Base-by-base conservation (phyloP, 2,329 filamentous ascomycete species). In the Claviceps capensis region DNA sequence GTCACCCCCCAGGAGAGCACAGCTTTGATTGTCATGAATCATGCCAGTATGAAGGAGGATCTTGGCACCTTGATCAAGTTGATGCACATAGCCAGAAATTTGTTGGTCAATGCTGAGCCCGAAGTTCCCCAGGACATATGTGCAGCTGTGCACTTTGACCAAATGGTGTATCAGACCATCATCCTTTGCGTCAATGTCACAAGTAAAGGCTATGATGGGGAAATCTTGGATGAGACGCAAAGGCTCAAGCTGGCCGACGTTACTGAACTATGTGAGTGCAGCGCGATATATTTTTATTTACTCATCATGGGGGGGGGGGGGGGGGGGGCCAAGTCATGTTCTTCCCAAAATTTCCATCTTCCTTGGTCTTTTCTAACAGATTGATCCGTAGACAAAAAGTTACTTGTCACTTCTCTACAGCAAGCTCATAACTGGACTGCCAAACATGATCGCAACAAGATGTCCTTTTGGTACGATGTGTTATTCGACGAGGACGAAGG, bases 361-460 rank as follows among this genome's bases (percentile, higher is more conserved):
- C 14, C 26, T 22, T 66, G 8, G 4, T 9, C 22, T 45, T 23
- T 16, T 3, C 16, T 52, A 13, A 37, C 5, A 34, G 40, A 11
- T 54, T 54, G 58, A 51, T 43, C 3, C n/a, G 5, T 51, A 83
- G 79, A 81, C 63, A 84, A 85, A 58, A 83, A 83, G 59, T 67
- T 85, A 1, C 69, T 85, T 2, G 80, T 85, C 2, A 83, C 81
- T 0, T 79, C 78, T 2, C 65, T 85, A 13, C 81, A 85, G 59
- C 80, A 84, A 62, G 77, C 79, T 2, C 81, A 84, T 57, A 85
- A 85, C 62, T 83, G 81, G 79, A 82, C 79, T 1, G 80, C 81
- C 52, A 82, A 82, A 55, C 81, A 84, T 58, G 81, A 84, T 59
- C 70, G 81, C 38, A 83, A 83, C 64, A 85, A 85, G 62, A 84